These are phyloP conservation scores for Skeletonema tropicum DNA, from an alignment of 108 stramenopile species.

Conservation along the genomic window DNA sequence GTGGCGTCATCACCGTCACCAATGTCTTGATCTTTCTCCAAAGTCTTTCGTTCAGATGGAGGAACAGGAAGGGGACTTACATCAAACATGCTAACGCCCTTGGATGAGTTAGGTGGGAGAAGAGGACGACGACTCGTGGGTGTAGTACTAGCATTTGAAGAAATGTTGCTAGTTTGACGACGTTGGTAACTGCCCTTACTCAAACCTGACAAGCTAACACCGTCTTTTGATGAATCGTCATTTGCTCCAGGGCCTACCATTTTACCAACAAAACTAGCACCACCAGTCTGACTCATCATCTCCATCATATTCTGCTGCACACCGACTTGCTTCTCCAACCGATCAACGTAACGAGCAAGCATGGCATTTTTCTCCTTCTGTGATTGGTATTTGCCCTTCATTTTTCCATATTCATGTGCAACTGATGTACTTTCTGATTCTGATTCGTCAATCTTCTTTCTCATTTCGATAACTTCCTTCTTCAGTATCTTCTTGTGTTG, in stretches of 20 bases:
- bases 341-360: conserved; percentile 78
- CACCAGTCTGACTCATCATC: conserved; percentile 71
- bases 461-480: conserved; percentile 85
- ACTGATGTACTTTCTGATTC: conserved; percentile 59
- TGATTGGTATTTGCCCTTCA: conserved; percentile 57
- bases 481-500: conserved; percentile 87
- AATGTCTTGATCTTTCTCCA: conserved; percentile 12
- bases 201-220: conserved; percentile 36
- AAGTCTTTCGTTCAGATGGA: background rate
- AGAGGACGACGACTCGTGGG: conserved; percentile 16
- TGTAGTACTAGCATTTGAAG: conserved; percentile 3
- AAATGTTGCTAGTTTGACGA: conserved; percentile 12
- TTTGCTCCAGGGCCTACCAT: conserved; percentile 43
- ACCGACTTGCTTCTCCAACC: conserved; percentile 85
- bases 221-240: conserved; percentile 34
- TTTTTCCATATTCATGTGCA: conserved; percentile 60
- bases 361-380: conserved; percentile 71
- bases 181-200: conserved; percentile 19
- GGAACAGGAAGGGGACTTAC: conserved; percentile 29
- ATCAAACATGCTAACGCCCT: conserved; percentile 12
- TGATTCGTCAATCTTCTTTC: conserved; percentile 75
- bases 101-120: conserved; percentile 28
- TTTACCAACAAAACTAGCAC: conserved; percentile 47
- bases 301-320: conserved; percentile 93
- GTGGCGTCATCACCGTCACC: conserved; percentile 19